Percentiles rank a stretch among this genome's conserved stretches.
These are phyloP conservation scores for Boletus tomentosulus DNA, from an alignment of 768 basidiomycete genomes.

Conservation along the genomic window DNA sequence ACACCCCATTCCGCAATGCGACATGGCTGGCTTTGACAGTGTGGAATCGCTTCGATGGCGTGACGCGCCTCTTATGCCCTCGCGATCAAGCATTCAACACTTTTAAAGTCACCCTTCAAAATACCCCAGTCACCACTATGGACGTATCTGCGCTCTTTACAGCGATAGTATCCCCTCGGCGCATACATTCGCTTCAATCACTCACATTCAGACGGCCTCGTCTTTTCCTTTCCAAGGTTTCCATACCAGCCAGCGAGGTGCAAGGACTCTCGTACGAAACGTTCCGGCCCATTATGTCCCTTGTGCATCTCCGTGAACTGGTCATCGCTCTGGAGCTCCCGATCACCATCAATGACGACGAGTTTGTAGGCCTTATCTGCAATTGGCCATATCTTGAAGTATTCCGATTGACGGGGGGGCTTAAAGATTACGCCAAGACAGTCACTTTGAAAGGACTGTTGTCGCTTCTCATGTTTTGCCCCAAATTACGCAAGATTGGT, in stretches of 20 bases:
- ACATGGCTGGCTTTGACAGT: too few relatives aligned
- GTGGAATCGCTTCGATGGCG: too few relatives aligned
- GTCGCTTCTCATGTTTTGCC: not conserved
- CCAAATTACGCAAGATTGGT: not conserved
- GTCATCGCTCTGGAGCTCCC: not conserved
- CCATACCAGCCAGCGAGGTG: not conserved
- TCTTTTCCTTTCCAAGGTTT: not conserved
- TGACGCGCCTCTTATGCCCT: too few relatives aligned
- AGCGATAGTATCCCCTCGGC: not conserved
- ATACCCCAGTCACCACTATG: not conserved
- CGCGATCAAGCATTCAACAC: too few relatives aligned
- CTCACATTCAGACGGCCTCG: not conserved
- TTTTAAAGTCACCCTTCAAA: too few relatives aligned
- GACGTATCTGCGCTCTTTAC: constrained; percentile 1
- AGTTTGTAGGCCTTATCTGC: not conserved
- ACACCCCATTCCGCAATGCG: too few relatives aligned
- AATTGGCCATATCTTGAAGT: not conserved
- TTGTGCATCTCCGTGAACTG: constrained; percentile 1
- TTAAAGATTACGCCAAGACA: not conserved
- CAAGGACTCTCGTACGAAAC: not conserved
- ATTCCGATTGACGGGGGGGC: not conserved
- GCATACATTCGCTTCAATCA: not conserved
- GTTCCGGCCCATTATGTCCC: not conserved
- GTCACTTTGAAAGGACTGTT: not conserved
- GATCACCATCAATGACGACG: not conserved